Evolutionary conservation across 2,329 filamentous ascomycete genomes (phyloP), one percentile per base, ranked within the genome.

Genomic region (Beauveria varroae): DNA sequence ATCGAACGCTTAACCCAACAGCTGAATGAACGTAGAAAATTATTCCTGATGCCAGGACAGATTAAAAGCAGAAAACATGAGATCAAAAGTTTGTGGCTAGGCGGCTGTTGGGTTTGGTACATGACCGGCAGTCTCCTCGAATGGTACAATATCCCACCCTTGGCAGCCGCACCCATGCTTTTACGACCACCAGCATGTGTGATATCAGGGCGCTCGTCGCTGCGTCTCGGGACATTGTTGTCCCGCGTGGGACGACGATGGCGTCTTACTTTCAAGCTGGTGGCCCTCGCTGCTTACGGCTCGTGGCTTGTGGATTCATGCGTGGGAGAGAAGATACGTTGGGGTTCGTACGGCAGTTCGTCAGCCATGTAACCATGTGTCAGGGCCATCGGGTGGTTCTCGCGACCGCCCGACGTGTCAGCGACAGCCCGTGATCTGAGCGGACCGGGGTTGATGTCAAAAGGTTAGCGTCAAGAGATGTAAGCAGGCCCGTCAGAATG

Each of bases 401-500:
- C 7, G 28, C 28, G 28, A 28, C 28, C 26, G 5, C 12, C 18
- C 40, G 26, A 47, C n/a, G n/a, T 3, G 16, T 5, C 20, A 28
- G 52, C 40, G 22, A 26, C 52, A 55, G 40, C 2, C 44, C 55
- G 20, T 46, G 30, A 54, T 24, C 51, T 47, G 12, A 30, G 26
- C 10, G 55, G 14, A n/a, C 43, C 30, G 34, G 55, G 46, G 55
- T 22, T 37, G n/a, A 37, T 47, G 34, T 56, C 10, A 22, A 56
- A n/a, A 1, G 26, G 10, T 46, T 37, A 47, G 41, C 41, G n/a
- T 30, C 26, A 26, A 55, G 16, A 49, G 34, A 49, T 41, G 26
- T 57, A 57, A 57, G 54, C 54, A 57, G 40, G 18, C n/a, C 18
- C 40, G n/a, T 26, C 44, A 49, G 44, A 49, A 41, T 41, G 55